Conservation (phyloP, 2,329 filamentous ascomycete species). For the Bertia moriformis region DNA sequence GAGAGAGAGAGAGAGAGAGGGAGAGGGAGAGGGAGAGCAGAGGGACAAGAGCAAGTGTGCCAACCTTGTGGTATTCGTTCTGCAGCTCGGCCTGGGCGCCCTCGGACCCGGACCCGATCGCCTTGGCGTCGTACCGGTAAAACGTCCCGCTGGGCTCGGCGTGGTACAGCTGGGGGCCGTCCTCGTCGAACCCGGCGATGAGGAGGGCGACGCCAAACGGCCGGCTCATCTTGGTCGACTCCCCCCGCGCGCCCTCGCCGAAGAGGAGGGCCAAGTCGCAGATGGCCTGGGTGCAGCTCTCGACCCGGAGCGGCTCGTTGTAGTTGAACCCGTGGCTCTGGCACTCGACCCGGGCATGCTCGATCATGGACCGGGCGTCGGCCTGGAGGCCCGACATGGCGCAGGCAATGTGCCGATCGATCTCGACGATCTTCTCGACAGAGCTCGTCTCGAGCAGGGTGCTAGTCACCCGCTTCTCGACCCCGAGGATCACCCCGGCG, state of each 20-base stretch:
- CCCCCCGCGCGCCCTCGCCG: constrained; percentile 90
- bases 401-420: constrained; percentile 96
- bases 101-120: constrained; percentile 92
- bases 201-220: constrained; percentile 93
- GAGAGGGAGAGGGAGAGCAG: neutral
- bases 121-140: constrained; percentile 97
- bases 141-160: constrained; percentile 97
- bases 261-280: constrained; percentile 93
- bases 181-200: constrained; percentile 94
- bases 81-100: constrained; percentile 95
- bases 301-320: constrained; percentile 83
- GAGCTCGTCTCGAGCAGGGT: constrained; percentile 94
- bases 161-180: constrained; percentile 92
- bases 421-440: constrained; percentile 99
- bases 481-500: constrained; percentile 87
- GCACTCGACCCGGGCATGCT: constrained; percentile 93
- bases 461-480: constrained; percentile 97
- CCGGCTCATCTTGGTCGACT: constrained; percentile 96
- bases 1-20: neutral
- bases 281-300: constrained; percentile 97
- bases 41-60: constrained; percentile 6
- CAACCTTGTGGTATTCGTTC: constrained; percentile 89
- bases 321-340: constrained; percentile 98
- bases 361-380: constrained; percentile 92
- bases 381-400: constrained; percentile 97